Evolutionary conservation across 2,329 filamentous ascomycete species (phyloP).

Genomic region (Monilinia vaccinii-corymbosi): DNA sequence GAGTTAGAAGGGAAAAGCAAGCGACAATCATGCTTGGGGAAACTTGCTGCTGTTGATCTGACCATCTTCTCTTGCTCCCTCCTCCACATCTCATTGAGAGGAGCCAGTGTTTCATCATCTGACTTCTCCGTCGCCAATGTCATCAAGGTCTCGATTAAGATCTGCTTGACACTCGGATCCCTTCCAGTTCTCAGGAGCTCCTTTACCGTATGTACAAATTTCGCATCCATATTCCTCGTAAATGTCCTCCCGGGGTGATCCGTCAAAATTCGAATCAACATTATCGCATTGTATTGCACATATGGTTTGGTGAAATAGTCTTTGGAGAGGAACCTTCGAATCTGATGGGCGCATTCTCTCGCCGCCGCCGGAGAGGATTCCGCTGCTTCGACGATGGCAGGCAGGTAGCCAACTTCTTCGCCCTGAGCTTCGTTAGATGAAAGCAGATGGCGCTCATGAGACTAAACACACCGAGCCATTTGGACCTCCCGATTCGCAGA

Average conservation of each 20-base stretch:
- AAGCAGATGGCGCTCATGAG: neutral
- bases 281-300: constrained; percentile 90
- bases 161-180: constrained; percentile 72
- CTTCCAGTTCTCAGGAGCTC: constrained; percentile 61
- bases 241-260: constrained; percentile 90
- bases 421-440: constrained; percentile 39
- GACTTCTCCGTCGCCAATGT: constrained; percentile 57
- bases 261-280: constrained; percentile 84
- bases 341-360: constrained; percentile 66
- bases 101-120: constrained; percentile 62
- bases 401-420: constrained; percentile 87
- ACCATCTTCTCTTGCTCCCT: constrained; percentile 65
- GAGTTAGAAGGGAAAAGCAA: neutral
- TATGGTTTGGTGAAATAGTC: constrained; percentile 58
- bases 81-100: constrained; percentile 78
- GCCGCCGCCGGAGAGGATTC: constrained; percentile 86
- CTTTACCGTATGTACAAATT: constrained; percentile 70
- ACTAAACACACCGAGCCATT: constrained; percentile 41
- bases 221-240: constrained; percentile 80
- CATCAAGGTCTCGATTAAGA: constrained; percentile 79
- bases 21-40: neutral
- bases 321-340: constrained; percentile 73
- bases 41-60: constrained; percentile 38
- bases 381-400: constrained; percentile 86
- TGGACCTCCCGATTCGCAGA: constrained; percentile 66